Conservation (phyloP, 1,284 basidiomycete genomes). For the Grifola frondosa region DNA sequence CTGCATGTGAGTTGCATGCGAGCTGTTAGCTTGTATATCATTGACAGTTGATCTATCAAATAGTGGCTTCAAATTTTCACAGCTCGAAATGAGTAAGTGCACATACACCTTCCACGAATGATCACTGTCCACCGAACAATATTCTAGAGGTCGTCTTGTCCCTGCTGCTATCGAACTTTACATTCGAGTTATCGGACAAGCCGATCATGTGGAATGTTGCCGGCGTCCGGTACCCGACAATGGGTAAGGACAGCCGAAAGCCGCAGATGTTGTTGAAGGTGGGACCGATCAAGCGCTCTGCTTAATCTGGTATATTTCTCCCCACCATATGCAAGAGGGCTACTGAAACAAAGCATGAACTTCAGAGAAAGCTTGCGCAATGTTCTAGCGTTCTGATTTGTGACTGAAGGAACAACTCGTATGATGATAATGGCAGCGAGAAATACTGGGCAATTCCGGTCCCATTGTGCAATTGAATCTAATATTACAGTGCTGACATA, state of each 20-base stretch:
- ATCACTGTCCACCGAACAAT: background rate
- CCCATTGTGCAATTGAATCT: too few relatives aligned
- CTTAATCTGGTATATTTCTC: too few relatives aligned
- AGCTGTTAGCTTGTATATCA: background rate
- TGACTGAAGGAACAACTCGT: too few relatives aligned
- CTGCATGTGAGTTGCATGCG: slow-evolving; percentile 26
- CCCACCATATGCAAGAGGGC: too few relatives aligned
- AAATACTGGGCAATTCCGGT: too few relatives aligned
- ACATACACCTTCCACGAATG: background rate
- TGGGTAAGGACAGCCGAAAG: slow-evolving; percentile 7
- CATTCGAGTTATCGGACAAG: slow-evolving; percentile 15
- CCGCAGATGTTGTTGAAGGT: slow-evolving; percentile 16
- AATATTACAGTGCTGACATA: too few relatives aligned
- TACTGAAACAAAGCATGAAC: too few relatives aligned
- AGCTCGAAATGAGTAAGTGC: slow-evolving; percentile 29
- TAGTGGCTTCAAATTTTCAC: slow-evolving; percentile 31
- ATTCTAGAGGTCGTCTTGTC: slow-evolving; percentile 22
- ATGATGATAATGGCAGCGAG: too few relatives aligned
- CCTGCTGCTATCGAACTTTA: slow-evolving; percentile 18
- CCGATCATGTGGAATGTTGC: slow-evolving; percentile 22
- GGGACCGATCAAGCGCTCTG: too few relatives aligned
- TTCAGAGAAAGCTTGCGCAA: too few relatives aligned
- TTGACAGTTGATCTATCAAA: background rate
- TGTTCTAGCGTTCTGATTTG: too few relatives aligned
- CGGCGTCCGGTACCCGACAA: slow-evolving; percentile 19